Conservation (phyloP, 768 basidiomycete genomes). For the Naematelia aurantialba region DNA sequence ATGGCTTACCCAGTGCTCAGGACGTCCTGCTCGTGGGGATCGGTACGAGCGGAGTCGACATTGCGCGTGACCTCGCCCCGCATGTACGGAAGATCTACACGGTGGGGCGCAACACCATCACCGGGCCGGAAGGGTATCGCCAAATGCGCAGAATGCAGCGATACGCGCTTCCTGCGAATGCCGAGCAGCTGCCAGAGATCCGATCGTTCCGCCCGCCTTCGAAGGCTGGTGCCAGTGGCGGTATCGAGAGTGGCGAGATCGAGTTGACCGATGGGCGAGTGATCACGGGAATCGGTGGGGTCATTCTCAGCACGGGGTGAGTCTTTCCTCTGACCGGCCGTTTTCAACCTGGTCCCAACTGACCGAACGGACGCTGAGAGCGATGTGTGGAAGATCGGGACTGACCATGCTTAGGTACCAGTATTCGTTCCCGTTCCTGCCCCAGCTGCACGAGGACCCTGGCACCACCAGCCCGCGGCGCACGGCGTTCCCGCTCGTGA, state of each 20-base stretch:
- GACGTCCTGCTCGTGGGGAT: slow-evolving; percentile 55
- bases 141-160: slow-evolving; percentile 22
- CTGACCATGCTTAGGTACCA: slow-evolving; percentile 45
- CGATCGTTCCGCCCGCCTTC: slow-evolving; percentile 48
- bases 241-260: slow-evolving; percentile 45
- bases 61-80: slow-evolving; percentile 49
- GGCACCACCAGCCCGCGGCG: neutral
- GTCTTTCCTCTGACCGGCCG: slow-evolving; percentile 1
- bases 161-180: slow-evolving; percentile 29
- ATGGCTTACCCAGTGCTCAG: neutral
- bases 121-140: slow-evolving; percentile 23
- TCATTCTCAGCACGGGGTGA: slow-evolving; percentile 53
- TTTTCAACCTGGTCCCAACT: too few species aligned
- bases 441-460: slow-evolving; percentile 49
- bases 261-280: slow-evolving; percentile 53
- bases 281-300: slow-evolving; percentile 50
- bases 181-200: slow-evolving; percentile 51
- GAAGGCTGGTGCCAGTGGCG: too few species aligned
- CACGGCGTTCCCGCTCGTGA: slow-evolving; percentile 40
- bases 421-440: slow-evolving; percentile 56
- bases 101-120: slow-evolving; percentile 33
- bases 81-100: slow-evolving; percentile 51
- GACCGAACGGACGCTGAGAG: too few species aligned
- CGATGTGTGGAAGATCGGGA: too few species aligned
- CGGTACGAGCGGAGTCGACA: slow-evolving; percentile 51